These are phyloP conservation scores for Xylariaceae sp. DNA, from an alignment of 2,329 filamentous ascomycete genomes.

Conservation along the genomic window DNA sequence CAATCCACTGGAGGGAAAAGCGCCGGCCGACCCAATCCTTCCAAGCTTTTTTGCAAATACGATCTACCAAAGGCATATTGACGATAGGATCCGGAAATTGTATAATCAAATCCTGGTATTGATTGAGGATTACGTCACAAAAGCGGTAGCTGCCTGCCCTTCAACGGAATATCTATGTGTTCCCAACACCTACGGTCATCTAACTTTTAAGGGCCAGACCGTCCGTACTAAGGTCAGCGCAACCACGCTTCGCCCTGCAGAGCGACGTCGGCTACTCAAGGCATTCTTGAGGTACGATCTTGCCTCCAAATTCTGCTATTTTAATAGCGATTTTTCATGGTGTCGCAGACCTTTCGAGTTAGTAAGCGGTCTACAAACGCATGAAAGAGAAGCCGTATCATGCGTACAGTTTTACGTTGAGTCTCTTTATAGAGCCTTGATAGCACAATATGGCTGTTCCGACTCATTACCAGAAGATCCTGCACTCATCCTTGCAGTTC, in stretches of 20 bases:
- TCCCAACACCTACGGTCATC: not conserved
- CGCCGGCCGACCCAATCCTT: too few species aligned
- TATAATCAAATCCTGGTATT: conserved; percentile 4
- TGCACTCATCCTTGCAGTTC: too few species aligned
- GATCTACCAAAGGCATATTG: not conserved
- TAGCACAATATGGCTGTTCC: conserved; percentile 1
- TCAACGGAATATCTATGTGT: conserved; percentile 7
- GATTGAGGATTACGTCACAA: conserved; percentile 13
- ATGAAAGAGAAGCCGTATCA: conserved; percentile 1
- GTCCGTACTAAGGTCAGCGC: not conserved
- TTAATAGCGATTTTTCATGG: too few species aligned
- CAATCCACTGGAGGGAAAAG: not conserved
- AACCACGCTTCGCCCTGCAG: not conserved
- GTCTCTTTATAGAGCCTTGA: conserved; percentile 2
- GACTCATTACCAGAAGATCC: not conserved
- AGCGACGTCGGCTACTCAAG: conserved; percentile 2
- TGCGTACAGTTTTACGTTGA: conserved; percentile 3
- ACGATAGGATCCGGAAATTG: conserved; percentile 1
- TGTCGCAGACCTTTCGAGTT: not conserved
- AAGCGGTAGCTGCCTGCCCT: conserved; percentile 8
- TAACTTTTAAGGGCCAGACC: not conserved
- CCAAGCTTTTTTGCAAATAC: not conserved
- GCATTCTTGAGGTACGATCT: conserved; percentile 4
- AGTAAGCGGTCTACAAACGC: not conserved
- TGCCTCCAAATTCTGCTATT: not conserved